phyloP scores from a whole-genome alignment of 768 basidiomycete genomes.

The Termitomyces sp. region DNA sequence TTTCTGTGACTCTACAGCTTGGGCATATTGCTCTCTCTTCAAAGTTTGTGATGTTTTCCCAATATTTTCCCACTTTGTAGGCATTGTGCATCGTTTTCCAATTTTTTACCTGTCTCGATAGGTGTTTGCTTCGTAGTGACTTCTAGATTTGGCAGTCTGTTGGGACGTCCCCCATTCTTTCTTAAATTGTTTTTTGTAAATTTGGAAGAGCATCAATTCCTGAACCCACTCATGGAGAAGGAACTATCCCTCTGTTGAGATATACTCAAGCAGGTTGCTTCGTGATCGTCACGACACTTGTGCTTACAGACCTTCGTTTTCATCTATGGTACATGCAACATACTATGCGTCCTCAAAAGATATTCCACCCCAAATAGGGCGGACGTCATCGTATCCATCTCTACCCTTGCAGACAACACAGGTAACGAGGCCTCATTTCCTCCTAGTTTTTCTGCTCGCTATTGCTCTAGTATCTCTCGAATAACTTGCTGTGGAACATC shows the following conservation, averaged over 20 bases:
- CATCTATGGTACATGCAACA: slow-evolving; percentile 66
- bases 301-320: not conserved
- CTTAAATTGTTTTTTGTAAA: too few relatives aligned
- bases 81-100: too few relatives aligned
- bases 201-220: slow-evolving; percentile 82
- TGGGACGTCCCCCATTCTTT: too few relatives aligned
- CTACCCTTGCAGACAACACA: slow-evolving; percentile 54
- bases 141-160: too few relatives aligned
- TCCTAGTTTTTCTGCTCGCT: slow-evolving; percentile 57
- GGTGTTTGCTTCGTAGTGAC: too few relatives aligned
- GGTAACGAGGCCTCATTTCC: slow-evolving; percentile 76
- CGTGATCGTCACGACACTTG: not conserved
- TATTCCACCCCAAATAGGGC: slow-evolving; percentile 59
- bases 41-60: too few relatives aligned
- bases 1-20: too few relatives aligned
- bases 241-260: slow-evolving; percentile 68
- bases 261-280: slow-evolving; percentile 55
- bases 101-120: too few relatives aligned
- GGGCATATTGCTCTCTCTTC: too few relatives aligned
- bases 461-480: not conserved
- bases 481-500: slow-evolving; percentile 41
- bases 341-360: slow-evolving; percentile 56
- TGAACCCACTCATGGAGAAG: slow-evolving; percentile 59
- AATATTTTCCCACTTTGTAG: too few relatives aligned
- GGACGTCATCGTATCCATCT: slow-evolving; percentile 64